Conservation (phyloP, 495 filamentous ascomycete species). For the Oleoguttula mirabilis region DNA sequence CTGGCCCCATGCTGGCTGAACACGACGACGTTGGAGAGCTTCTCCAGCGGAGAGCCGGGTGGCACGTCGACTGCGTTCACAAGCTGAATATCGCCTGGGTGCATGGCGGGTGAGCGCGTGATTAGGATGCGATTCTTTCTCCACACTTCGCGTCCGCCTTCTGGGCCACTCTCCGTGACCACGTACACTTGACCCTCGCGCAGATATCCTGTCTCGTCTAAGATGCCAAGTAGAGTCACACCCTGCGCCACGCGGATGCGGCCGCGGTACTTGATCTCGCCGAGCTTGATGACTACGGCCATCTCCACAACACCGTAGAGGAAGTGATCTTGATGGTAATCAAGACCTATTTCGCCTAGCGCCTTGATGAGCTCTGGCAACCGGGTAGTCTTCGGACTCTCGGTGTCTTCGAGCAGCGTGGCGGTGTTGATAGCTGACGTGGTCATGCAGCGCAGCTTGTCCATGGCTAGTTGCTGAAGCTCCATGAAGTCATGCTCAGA, state of each 20-base stretch:
- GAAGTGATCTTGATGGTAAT: conserved; percentile 54
- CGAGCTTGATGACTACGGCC: conserved; percentile 49
- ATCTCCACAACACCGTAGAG: conserved; percentile 52
- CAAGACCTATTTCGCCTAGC: conserved; percentile 39
- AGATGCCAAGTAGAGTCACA: conserved; percentile 61
- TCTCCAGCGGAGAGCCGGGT: conserved; percentile 42
- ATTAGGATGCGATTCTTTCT: conserved; percentile 38
- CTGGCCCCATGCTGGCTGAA: conserved; percentile 58
- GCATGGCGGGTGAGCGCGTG: conserved; percentile 61
- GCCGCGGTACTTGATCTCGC: conserved; percentile 61
- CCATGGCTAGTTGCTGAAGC: conserved; percentile 46
- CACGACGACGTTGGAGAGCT: conserved; percentile 59
- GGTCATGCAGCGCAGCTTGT: conserved; percentile 45
- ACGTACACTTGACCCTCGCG: conserved; percentile 56
- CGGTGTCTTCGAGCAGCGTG: conserved; percentile 45
- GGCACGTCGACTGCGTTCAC: conserved; percentile 45
- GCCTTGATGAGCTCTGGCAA: conserved; percentile 47
- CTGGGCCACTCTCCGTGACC: conserved; percentile 32
- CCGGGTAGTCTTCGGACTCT: conserved; percentile 41
- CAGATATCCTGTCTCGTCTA: conserved; percentile 67
- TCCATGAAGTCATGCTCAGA: conserved; percentile 43
- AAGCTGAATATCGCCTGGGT: conserved; percentile 69
- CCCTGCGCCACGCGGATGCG: conserved; percentile 55
- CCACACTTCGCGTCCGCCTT: conserved; percentile 16
- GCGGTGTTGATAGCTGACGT: conserved; percentile 44